Evolutionary conservation across 257 asterid species (phyloP), one percentile per base, ranked within the genome.

Genomic region (Solanum ossicruentum): DNA sequence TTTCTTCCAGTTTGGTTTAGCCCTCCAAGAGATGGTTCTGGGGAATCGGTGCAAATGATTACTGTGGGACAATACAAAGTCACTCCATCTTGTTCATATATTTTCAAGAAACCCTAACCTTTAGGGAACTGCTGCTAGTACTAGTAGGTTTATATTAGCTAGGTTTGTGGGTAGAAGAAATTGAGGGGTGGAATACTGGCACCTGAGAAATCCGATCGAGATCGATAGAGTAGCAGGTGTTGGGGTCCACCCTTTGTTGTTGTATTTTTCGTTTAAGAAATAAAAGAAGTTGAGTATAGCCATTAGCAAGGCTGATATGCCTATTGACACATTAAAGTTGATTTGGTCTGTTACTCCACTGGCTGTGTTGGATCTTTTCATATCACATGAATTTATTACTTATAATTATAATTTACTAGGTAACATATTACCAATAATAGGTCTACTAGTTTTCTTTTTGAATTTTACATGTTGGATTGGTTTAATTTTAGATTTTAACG

Each of bases 1-100:
- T 94, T 43, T 20, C 83, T 94, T 7, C 98, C 97, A 1, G 88
- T 86, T 1, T 17, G 77, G 56, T 93, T 94, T 84, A 66, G 43
- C 41, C 95, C 96, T 0, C 77, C 98, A 0, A 88, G 97, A 70
- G 90, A 93, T 84, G 96, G 98, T 0, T 89, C 92, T n/a, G 93
- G 91, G 52, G 83, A 84, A 54, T 16, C 78, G 3, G 89, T 92
- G 1, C 43, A 84, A 73, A 18, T 83, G 85, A 90, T 87, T 16
- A 85, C 83, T 0, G 84, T 94, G 2, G 97, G 97, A 11, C 83
- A 69, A 21, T 88, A 92, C 41, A 71, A 83, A 32, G 84, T 20
- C 47, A 58, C 21, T 17, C 39, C 15, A 47, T 41, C 82, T 58
- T 23, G 39, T 21, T 23, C 81, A n/a, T 23, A 6, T 41, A 16